Conservation (phyloP, 2,329 filamentous ascomycete species). For the Paecilomyces sp. region DNA sequence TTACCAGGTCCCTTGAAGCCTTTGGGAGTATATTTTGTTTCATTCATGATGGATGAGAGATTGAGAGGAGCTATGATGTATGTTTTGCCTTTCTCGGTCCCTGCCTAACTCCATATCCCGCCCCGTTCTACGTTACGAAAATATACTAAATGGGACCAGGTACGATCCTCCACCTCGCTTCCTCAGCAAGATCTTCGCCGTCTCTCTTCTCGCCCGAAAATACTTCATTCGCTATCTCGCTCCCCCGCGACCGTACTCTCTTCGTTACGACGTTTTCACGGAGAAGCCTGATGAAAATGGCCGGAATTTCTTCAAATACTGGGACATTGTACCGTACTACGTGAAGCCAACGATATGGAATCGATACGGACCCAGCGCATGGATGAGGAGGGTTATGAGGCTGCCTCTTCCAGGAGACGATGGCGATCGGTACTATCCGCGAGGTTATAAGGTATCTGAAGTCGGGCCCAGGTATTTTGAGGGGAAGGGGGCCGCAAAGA, state of each 20-base stretch:
- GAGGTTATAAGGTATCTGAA: slow-evolving; percentile 47
- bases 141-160: slow-evolving; percentile 13
- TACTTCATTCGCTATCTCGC: slow-evolving; percentile 51
- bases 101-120: not conserved
- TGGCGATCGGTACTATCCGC: slow-evolving; percentile 39
- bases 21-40: slow-evolving; percentile 45
- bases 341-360: slow-evolving; percentile 53
- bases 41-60: slow-evolving; percentile 57
- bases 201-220: slow-evolving; percentile 46
- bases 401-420: slow-evolving; percentile 42
- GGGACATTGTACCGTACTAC: slow-evolving; percentile 61
- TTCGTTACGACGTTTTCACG: slow-evolving; percentile 31
- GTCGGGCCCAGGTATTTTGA: slow-evolving; percentile 54
- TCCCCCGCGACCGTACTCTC: slow-evolving; percentile 49
- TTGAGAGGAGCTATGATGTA: slow-evolving; percentile 60
- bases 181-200: slow-evolving; percentile 34
- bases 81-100: slow-evolving; percentile 13
- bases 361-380: slow-evolving; percentile 54
- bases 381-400: slow-evolving; percentile 41
- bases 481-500: slow-evolving; percentile 47
- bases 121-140: no score
- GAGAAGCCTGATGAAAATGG: slow-evolving; percentile 48
- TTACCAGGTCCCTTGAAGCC: slow-evolving; percentile 42
- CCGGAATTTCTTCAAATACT: slow-evolving; percentile 45
- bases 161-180: slow-evolving; percentile 33